A percentile compares a stretch with the other conserved stretches of the same genome.
Conservation (phyloP, 306 rosid genomes). For the Castanea sativa region DNA sequence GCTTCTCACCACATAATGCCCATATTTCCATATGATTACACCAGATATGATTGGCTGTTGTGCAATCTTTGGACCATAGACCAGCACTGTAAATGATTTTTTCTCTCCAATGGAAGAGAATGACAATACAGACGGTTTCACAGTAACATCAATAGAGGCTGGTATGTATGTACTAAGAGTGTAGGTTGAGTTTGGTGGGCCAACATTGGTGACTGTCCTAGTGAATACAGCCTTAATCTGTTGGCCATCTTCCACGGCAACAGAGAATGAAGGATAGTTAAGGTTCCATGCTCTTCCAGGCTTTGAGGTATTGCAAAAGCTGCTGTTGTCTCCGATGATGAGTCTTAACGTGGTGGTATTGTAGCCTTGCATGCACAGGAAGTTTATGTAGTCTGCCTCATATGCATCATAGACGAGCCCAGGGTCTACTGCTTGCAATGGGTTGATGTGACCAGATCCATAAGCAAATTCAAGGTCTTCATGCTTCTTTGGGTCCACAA, state of each 20-base stretch:
- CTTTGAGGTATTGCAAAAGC: slow-evolving; percentile 1
- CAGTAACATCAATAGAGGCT: not conserved
- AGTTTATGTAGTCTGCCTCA: slow-evolving; percentile 9
- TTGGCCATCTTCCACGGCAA: slow-evolving; percentile 28
- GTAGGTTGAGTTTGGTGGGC: slow-evolving; percentile 26
- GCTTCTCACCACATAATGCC: slow-evolving; percentile 18
- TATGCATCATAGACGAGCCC: slow-evolving; percentile 26
- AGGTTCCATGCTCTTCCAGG: slow-evolving; percentile 37
- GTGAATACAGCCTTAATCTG: slow-evolving; percentile 6
- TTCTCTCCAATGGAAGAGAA: slow-evolving; percentile 21
- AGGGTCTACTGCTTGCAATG: slow-evolving; percentile 13
- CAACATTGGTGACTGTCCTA: slow-evolving; percentile 33
- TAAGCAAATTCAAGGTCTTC: slow-evolving; percentile 31
- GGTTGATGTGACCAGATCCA: slow-evolving; percentile 32
- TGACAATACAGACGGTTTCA: slow-evolving; percentile 10
- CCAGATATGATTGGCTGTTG: slow-evolving; percentile 29
- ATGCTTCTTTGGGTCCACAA: slow-evolving; percentile 27
- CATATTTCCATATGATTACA: slow-evolving; percentile 12
- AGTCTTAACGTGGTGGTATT: slow-evolving; percentile 21
- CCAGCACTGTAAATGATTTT: slow-evolving; percentile 11
- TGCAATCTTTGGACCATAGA: slow-evolving; percentile 7
- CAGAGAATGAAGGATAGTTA: slow-evolving; percentile 31
- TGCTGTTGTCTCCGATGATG: slow-evolving; percentile 26
- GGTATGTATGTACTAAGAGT: not conserved
- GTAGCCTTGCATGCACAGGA: slow-evolving; percentile 37